Conservation (phyloP, 208 protist genomes). For the Acanthamoeba rhysodes region DNA sequence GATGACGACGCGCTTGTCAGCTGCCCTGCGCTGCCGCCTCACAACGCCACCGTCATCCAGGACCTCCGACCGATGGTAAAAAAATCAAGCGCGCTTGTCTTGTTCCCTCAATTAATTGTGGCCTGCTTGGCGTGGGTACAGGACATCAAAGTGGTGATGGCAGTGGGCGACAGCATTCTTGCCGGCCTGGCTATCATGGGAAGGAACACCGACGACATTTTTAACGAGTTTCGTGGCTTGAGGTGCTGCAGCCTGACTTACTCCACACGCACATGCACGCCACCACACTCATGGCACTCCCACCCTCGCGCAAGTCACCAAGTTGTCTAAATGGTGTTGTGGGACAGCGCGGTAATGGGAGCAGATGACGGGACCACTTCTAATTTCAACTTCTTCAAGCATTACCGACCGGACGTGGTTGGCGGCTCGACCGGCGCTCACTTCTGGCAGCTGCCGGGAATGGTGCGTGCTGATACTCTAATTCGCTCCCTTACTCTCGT, state of each 20-base stretch:
- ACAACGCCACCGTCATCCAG: slow-evolving; percentile 11
- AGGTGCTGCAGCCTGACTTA: not conserved
- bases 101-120: not conserved
- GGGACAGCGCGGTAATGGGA: too few species aligned
- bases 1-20: not conserved
- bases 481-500: too few species aligned
- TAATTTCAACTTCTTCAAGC: slow-evolving; percentile 18
- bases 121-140: not conserved
- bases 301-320: too few species aligned
- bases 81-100: not conserved
- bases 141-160: slow-evolving; percentile 72
- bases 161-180: slow-evolving; percentile 62
- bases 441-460: too few species aligned
- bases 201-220: not conserved
- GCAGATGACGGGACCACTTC: not conserved
- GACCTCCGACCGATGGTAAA: slow-evolving; percentile 15
- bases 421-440: slow-evolving; percentile 18
- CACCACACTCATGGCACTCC: too few species aligned
- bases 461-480: too few species aligned
- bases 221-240: slow-evolving; percentile 30
- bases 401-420: slow-evolving; percentile 24
- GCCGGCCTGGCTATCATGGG: slow-evolving; percentile 53
- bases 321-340: too few species aligned
- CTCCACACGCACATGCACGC: too few species aligned
- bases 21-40: not conserved